Evolutionary conservation across 176 grass and related monocot species (phyloP).

Genomic region (Aechmea fasciata): DNA sequence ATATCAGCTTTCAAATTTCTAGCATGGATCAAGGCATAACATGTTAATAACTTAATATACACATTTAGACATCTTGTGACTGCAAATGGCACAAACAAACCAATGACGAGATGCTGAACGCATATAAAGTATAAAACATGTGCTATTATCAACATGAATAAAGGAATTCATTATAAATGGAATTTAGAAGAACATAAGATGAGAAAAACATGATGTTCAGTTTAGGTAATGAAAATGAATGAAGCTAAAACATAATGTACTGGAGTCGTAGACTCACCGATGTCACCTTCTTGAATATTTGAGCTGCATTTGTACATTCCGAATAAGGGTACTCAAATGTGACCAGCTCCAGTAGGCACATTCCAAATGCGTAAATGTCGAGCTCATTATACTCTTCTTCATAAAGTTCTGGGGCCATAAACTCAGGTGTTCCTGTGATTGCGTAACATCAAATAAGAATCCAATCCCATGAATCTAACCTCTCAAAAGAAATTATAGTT

Average conservation of each 20-base stretch:
- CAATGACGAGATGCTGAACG: too few relatives aligned
- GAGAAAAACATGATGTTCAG: constrained; percentile 4
- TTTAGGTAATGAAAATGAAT: not conserved
- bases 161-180: not conserved
- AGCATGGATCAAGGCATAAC: too few relatives aligned
- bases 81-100: too few relatives aligned
- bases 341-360: constrained; percentile 79
- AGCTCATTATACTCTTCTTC: constrained; percentile 78
- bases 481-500: not conserved
- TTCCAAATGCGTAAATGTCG: constrained; percentile 76
- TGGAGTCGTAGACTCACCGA: constrained; percentile 35
- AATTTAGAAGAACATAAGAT: not conserved
- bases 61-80: too few relatives aligned
- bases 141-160: not conserved
- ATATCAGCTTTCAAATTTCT: too few relatives aligned
- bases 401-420: constrained; percentile 80
- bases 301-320: constrained; percentile 75
- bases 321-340: constrained; percentile 76
- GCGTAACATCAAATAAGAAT: constrained; percentile 14
- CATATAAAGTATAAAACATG: not conserved
- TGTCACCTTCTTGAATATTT: constrained; percentile 67
- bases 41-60: too few relatives aligned
- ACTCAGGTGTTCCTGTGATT: constrained; percentile 59
- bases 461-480: not conserved
- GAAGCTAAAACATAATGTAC: not conserved